Conservation (phyloP, 495 filamentous ascomycete genomes). For the Lophium mytilinum region DNA sequence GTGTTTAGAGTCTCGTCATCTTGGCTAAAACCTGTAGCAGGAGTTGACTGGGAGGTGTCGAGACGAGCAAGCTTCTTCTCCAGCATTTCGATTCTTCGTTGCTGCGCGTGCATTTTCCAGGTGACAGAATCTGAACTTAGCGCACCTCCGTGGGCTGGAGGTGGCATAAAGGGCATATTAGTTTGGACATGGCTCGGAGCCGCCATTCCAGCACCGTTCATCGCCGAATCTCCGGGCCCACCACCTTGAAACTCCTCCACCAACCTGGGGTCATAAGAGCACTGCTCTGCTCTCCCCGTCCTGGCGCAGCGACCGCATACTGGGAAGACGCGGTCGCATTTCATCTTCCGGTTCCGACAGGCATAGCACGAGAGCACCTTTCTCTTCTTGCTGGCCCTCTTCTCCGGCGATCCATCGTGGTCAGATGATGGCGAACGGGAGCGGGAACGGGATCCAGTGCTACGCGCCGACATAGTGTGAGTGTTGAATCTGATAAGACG, state of each 20-base stretch:
- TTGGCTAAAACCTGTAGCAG: too few species aligned
- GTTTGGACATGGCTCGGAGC: not conserved
- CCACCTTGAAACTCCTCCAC: conserved; percentile 5
- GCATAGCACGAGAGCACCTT: conserved; percentile 27
- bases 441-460: conserved; percentile 15
- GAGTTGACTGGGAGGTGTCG: not conserved
- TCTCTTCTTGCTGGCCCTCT: conserved; percentile 19
- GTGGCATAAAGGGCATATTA: not conserved
- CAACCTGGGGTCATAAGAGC: conserved; percentile 20
- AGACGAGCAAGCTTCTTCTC: conserved; percentile 7
- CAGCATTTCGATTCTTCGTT: conserved; percentile 16
- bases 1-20: not conserved
- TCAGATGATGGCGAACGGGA: conserved; percentile 3
- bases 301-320: conserved; percentile 19
- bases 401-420: conserved; percentile 8
- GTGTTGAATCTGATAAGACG: not conserved
- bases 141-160: not conserved
- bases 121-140: conserved; percentile 4
- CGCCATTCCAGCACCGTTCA: not conserved
- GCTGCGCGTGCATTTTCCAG: conserved; percentile 17
- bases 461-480: conserved; percentile 14
- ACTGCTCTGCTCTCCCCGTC: conserved; percentile 18
- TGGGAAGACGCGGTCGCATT: conserved; percentile 24
- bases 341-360: conserved; percentile 25
- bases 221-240: not conserved